Base-by-base conservation (phyloP, 208 protist genomes). In the Crithidia thermophila region DNA sequence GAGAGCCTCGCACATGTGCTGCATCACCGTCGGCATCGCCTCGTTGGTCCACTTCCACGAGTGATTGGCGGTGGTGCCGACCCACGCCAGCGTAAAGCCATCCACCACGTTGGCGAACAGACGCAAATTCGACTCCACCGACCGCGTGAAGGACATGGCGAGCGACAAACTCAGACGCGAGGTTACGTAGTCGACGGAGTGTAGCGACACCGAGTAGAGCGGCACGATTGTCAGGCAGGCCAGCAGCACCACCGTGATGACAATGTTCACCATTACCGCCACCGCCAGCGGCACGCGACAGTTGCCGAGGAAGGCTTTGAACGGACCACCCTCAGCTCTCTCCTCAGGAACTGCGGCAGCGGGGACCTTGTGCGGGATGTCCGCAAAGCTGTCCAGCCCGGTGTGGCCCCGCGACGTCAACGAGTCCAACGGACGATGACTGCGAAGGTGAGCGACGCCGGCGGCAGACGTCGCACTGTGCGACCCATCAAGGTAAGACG, bases 1-100 rank as follows among this genome's bases (percentile, higher is more conserved):
- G 31, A 71, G 45, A 13, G 67, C 33, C 28, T 71, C 40, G 61
- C 84, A 90, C 61, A 90, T 75, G 30, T 79, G 70, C 52, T 61
- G 67, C 81, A 90, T 85, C 50, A 62, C 63, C 14, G 20, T 20
- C 36, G 81, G 78, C 84, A 87, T 87, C 28, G 77, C 67, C 3
- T 55, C 46, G 3, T 50, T 52, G 16, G 65, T 79, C 81, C 84
- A 90, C 7, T 28, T 16, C 55, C 65, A 67, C 25, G 68, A 27
- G 36, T 70, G 57, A 42, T 1, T 39, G 7, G 45, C 46, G 23
- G 56, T 34, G 34, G 73, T 58, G 2, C 67, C 13, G 47, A 79
- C 55, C 63, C 72, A 77, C n/a, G 51, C 36, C 7, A 61, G 45
- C n/a, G 50, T 28, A 37, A 84, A 59, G 57, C 40, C 39, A 10